These are phyloP conservation scores for Plasmodium falciparum DNA, from an alignment of 169 alveolate genomes.

Conservation along the genomic window DNA sequence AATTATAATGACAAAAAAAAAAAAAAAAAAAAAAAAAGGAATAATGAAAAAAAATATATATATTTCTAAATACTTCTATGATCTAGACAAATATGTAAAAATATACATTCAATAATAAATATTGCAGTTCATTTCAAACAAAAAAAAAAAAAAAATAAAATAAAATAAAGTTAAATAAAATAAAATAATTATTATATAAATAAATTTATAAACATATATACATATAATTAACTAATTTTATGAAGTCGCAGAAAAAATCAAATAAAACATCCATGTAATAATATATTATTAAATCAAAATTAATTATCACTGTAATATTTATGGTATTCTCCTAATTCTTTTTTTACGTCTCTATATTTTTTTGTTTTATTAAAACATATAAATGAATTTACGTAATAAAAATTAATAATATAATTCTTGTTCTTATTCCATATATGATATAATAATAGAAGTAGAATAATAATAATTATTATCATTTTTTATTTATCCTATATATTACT, in stretches of 20 bases:
- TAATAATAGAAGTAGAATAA: slow-evolving; percentile 61
- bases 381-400: slow-evolving; percentile 64
- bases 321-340: slow-evolving; percentile 63
- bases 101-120: too few species aligned
- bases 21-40: too few species aligned
- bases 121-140: too few species aligned
- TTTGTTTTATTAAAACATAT: slow-evolving; percentile 65
- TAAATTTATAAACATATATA: neutral
- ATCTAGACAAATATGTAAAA: too few species aligned
- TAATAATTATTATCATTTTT: slow-evolving; percentile 70
- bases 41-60: too few species aligned
- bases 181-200: neutral
- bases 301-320: slow-evolving; percentile 53
- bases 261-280: too few species aligned
- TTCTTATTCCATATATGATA: slow-evolving; percentile 77
- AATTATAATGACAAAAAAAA: too few species aligned
- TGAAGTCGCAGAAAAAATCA: too few species aligned
- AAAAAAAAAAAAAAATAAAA: too few species aligned
- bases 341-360: slow-evolving; percentile 39
- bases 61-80: too few species aligned
- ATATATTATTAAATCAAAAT: neutral
- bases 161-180: neutral
- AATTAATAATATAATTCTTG: slow-evolving; percentile 68
- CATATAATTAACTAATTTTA: too few species aligned
- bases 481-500: neutral